Base-by-base conservation (phyloP, 257 asterid genomes). In the Scutellaria galericulata region DNA sequence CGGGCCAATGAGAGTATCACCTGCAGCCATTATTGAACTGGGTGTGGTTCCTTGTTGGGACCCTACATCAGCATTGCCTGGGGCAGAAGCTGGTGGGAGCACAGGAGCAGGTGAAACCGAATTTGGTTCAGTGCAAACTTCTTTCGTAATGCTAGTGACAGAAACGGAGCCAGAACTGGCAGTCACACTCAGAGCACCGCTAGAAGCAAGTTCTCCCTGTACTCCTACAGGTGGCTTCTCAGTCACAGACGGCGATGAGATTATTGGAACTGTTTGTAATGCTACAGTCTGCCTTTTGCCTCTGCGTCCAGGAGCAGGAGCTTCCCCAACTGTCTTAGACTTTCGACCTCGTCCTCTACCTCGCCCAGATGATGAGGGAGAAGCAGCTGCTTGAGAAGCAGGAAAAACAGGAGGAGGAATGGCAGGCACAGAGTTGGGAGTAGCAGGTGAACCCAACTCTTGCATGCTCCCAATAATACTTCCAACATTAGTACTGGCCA, bases 301-400 rank as follows among this genome's bases (percentile, higher is more conserved):
- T 52, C 94, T 79, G 69, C 89, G 93, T 77, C 91, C 81, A 59
- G 92, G 83, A 71, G 83, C 85, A 76, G 94, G 85, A 56, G 86
- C 80, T 81, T 91, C 98, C 79, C 87, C 95, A 10, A 77, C 88
- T 71, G 75, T 70, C 69, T 79, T 87, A 74, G 85, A 57, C 70
- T 86, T 89, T 48, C 93, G 86, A 42, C 96, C 96, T 75, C 91
- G 76, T 55, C 96, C 96, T 78, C 96, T 78, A 58, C 96, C 96
- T 78, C 86, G 88, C 69, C 80, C 93, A 59, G 87, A 75, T 54
- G 87, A 50, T 40, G 88, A 68, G 60, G 87, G 83, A 63, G 89
- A 75, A 61, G 80, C 78, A 72, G 81, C 56, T 73, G 83, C 46
- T 75, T 74, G 91, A 82, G 87, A 40, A 75, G 83, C 66, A 82